Evolutionary conservation across 2,329 filamentous ascomycete genomes (phyloP).

Genomic region (Dactylellina cionopaga): DNA sequence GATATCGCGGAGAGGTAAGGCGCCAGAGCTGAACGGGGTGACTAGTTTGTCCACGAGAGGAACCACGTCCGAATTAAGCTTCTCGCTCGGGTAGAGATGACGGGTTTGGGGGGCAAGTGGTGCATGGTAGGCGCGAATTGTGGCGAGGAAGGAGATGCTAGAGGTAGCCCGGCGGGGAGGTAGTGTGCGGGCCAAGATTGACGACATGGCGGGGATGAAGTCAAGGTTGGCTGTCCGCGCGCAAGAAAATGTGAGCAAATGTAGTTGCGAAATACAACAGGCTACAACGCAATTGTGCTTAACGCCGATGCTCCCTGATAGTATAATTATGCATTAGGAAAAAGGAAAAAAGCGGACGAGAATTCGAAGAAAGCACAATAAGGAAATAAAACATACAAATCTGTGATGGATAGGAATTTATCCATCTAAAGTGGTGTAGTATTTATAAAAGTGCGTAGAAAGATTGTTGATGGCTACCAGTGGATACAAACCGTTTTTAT

Average conservation of each 20-base stretch:
- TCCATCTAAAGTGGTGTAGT: too few species aligned
- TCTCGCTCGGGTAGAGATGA: constrained; percentile 30
- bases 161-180: constrained; percentile 11
- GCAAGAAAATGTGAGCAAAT: neutral
- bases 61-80: constrained; percentile 25
- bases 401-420: too few species aligned
- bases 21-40: neutral
- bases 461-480: too few species aligned
- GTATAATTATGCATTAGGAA: too few species aligned
- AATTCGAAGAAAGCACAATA: too few species aligned
- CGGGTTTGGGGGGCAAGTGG: neutral
- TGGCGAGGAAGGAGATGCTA: neutral
- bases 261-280: neutral
- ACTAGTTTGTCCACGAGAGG: constrained; percentile 17
- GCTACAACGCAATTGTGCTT: neutral
- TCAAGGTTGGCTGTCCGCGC: neutral
- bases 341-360: too few species aligned
- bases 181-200: constrained; percentile 1
- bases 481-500: too few species aligned
- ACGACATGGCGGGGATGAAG: constrained; percentile 20
- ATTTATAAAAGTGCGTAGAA: too few species aligned
- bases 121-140: neutral
- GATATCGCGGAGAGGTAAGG: constrained; percentile 8
- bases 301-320: neutral
- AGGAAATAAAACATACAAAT: too few species aligned